Conservation (phyloP, 345 rosid species). For the Heritiera littoralis region DNA sequence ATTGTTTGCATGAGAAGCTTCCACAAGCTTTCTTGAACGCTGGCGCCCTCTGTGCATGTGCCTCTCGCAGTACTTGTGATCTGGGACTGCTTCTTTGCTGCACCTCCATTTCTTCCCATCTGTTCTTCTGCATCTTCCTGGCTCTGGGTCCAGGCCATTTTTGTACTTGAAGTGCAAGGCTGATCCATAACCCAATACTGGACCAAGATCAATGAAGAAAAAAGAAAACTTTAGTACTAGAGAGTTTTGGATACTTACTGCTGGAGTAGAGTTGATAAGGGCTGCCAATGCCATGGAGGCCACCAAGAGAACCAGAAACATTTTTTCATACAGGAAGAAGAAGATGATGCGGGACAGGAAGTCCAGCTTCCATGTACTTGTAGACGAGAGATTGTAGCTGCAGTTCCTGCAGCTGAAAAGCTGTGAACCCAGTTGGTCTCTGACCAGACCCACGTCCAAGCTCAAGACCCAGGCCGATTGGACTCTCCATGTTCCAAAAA, state of each 20-base stretch:
- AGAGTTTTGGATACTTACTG: slow-evolving; percentile 33
- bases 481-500: slow-evolving; percentile 31
- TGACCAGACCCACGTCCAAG: slow-evolving; percentile 37
- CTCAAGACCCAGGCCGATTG: slow-evolving; percentile 44
- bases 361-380: slow-evolving; percentile 43
- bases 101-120: slow-evolving; percentile 70
- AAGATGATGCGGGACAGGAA: slow-evolving; percentile 48
- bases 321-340: slow-evolving; percentile 49
- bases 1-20: slow-evolving; percentile 28
- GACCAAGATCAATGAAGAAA: too few species aligned
- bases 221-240: slow-evolving; percentile 15
- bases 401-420: slow-evolving; percentile 50
- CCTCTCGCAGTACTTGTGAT: slow-evolving; percentile 52
- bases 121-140: slow-evolving; percentile 59
- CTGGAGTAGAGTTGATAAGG: slow-evolving; percentile 37
- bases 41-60: slow-evolving; percentile 55
- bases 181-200: slow-evolving; percentile 18
- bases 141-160: slow-evolving; percentile 44
- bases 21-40: slow-evolving; percentile 61
- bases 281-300: slow-evolving; percentile 24
- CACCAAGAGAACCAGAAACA: slow-evolving; percentile 28
- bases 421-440: slow-evolving; percentile 29
- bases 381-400: slow-evolving; percentile 45
- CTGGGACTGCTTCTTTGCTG: slow-evolving; percentile 42
- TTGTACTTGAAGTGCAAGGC: slow-evolving; percentile 24